A percentile compares a stretch with the other conserved stretches of the same genome.
Conservation (phyloP, 768 basidiomycete genomes). For the Amanita fuliginea region DNA sequence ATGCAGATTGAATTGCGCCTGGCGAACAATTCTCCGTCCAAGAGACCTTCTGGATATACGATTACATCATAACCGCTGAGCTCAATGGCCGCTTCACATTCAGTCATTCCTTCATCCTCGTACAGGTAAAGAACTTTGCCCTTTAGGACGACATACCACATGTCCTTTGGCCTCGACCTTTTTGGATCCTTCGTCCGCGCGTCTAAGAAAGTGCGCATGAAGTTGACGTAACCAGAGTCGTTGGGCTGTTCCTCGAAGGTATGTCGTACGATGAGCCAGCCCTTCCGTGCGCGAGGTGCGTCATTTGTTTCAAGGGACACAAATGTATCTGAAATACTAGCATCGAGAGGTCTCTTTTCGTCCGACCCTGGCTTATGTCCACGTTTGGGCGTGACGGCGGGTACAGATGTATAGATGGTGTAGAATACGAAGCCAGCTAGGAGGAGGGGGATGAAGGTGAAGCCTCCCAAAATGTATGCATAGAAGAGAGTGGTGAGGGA, state of each 20-base stretch:
- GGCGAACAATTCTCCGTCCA: conserved; percentile 85
- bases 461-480: conserved; percentile 81
- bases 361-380: conserved; percentile 7
- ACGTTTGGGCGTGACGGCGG: conserved; percentile 48
- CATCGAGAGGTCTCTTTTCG: conserved; percentile 16
- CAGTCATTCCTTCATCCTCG: conserved; percentile 84
- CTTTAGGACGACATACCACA: conserved; percentile 90
- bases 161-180: conserved; percentile 77
- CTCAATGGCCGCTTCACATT: conserved; percentile 88
- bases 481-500: conserved; percentile 62
- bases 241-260: conserved; percentile 58
- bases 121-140: conserved; percentile 87
- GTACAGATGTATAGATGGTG: conserved; percentile 76
- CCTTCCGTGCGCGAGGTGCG: conserved; percentile 54
- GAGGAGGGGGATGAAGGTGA: conserved; percentile 82
- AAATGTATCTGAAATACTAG: background rate
- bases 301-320: conserved; percentile 37
- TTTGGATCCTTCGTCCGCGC: conserved; percentile 79
- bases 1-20: conserved; percentile 84
- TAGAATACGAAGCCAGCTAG: conserved; percentile 45
- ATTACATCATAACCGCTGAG: conserved; percentile 67
- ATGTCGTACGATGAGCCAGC: conserved; percentile 75
- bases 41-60: conserved; percentile 62
- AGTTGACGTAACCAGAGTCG: conserved; percentile 67
- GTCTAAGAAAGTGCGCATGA: conserved; percentile 73